These are phyloP conservation scores for Glebionis coronaria DNA, from an alignment of 129 eudicot genomes.

Conservation along the genomic window DNA sequence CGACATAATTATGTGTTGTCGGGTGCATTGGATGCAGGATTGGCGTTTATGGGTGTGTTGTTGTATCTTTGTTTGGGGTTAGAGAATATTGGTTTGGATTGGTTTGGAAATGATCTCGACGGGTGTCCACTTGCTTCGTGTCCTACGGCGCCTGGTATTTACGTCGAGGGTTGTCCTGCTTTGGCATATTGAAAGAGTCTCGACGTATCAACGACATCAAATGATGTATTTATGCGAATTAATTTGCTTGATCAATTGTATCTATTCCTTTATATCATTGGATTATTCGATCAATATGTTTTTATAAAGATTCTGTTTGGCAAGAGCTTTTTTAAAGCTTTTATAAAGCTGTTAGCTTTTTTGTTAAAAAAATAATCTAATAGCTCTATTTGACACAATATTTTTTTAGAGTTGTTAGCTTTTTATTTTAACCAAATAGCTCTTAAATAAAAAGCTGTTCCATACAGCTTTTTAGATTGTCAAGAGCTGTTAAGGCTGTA, in stretches of 20 bases:
- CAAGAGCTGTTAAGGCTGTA: too few relatives aligned
- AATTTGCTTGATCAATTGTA: not conserved
- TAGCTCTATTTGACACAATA: too few relatives aligned
- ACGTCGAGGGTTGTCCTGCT: conserved; percentile 73
- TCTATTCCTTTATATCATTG: conserved; percentile 5
- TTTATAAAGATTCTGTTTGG: too few relatives aligned
- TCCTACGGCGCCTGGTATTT: conserved; percentile 68
- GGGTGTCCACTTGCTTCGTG: conserved; percentile 86
- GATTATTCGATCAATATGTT: not conserved
- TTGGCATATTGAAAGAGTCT: conserved; percentile 9
- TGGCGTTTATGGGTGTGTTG: conserved; percentile 89
- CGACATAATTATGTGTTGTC: conserved; percentile 80
- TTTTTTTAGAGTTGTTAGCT: too few relatives aligned
- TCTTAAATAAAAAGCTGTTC: too few relatives aligned
- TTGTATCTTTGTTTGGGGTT: conserved; percentile 68
- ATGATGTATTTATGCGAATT: conserved; percentile 17
- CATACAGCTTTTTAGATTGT: too few relatives aligned
- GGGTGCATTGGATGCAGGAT: conserved; percentile 72
- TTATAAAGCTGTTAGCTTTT: too few relatives aligned
- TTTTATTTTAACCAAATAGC: too few relatives aligned
- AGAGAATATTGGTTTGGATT: conserved; percentile 48
- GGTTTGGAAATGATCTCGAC: conserved; percentile 92
- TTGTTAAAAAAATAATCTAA: too few relatives aligned
- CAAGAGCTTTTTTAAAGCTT: too few relatives aligned
- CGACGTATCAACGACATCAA: not conserved